A percentile compares a stretch with the other conserved stretches of the same genome.
Conservation (phyloP, 2,329 filamentous ascomycete species). For the Aureobasidium zeae region DNA sequence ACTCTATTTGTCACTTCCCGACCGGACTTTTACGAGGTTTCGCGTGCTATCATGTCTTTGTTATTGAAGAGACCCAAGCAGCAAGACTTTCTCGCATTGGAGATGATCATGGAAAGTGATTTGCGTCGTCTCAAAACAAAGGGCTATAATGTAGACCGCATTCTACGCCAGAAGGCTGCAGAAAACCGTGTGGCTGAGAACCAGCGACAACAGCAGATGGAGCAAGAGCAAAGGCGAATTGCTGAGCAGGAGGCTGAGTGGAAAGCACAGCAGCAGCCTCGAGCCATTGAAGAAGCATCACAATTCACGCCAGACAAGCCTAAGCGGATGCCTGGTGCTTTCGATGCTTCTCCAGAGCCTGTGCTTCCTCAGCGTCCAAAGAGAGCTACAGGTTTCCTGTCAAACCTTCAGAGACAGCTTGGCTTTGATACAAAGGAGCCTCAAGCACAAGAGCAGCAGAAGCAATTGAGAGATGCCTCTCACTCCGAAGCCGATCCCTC, state of each 20-base stretch:
- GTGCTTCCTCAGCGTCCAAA: slow-evolving; percentile 15
- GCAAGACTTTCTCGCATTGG: slow-evolving; percentile 80
- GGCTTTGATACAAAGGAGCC: slow-evolving; percentile 52
- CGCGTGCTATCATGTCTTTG: slow-evolving; percentile 72
- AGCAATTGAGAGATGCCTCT: slow-evolving; percentile 17
- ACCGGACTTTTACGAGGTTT: slow-evolving; percentile 85
- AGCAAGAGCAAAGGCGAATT: slow-evolving; percentile 47
- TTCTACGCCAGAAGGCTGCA: slow-evolving; percentile 76
- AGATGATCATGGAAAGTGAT: slow-evolving; percentile 80
- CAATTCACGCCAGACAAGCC: slow-evolving; percentile 23
- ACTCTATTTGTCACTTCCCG: slow-evolving; percentile 68
- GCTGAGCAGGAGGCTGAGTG: slow-evolving; percentile 25
- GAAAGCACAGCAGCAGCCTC: slow-evolving; percentile 10
- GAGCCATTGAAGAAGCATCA: background rate
- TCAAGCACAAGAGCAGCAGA: slow-evolving; percentile 27
- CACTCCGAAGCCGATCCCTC: slow-evolving; percentile 1
- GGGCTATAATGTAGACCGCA: slow-evolving; percentile 94
- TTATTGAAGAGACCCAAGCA: slow-evolving; percentile 76
- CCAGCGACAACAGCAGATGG: slow-evolving; percentile 59
- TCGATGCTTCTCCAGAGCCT: slow-evolving; percentile 53
- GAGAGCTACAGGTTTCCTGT: slow-evolving; percentile 53
- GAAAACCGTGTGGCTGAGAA: slow-evolving; percentile 82
- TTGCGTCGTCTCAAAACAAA: slow-evolving; percentile 72
- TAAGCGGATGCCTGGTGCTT: slow-evolving; percentile 62
- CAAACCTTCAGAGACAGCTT: slow-evolving; percentile 56